Conservation (phyloP, 1,284 basidiomycete genomes). For the Violaceomyces palustris region DNA sequence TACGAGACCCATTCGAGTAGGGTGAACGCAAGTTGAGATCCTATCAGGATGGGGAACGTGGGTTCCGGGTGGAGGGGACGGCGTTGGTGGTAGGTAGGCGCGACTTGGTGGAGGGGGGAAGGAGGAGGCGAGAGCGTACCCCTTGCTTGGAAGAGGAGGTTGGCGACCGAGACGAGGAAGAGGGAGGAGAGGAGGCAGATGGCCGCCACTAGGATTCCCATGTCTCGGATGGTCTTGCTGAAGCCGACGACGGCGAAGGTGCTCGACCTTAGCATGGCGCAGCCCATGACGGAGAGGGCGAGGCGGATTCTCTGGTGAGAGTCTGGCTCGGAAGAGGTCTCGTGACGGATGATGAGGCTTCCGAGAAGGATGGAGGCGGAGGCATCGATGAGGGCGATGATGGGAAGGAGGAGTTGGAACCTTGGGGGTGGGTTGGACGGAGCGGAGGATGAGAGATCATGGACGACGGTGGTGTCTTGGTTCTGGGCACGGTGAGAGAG, state of each 20-base stretch:
- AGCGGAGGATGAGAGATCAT: not conserved
- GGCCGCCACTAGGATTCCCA: constrained; percentile 28
- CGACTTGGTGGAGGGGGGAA: not conserved
- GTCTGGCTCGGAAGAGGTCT: not conserved
- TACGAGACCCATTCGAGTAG: constrained; percentile 29
- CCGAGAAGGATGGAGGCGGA: constrained; percentile 10
- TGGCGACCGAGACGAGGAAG: constrained; percentile 30
- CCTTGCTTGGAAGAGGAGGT: constrained; percentile 28
- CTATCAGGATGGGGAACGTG: constrained; percentile 20
- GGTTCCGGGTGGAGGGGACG: constrained; percentile 4
- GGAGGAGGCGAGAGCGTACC: not conserved
- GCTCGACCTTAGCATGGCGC: constrained; percentile 11
- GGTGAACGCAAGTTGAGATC: constrained; percentile 20
- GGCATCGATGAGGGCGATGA: constrained; percentile 14
- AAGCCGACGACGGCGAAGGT: constrained; percentile 22
- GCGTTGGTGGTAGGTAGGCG: not conserved
- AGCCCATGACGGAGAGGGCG: constrained; percentile 12
- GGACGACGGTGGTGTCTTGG: not conserved
- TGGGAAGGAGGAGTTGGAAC: not conserved
- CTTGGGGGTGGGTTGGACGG: not conserved
- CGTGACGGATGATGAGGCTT: constrained; percentile 12
- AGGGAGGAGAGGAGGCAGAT: constrained; percentile 28
- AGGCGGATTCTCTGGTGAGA: not conserved
- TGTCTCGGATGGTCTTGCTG: constrained; percentile 19
- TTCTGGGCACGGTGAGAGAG: constrained; percentile 1